Percentiles rank a stretch among this genome's conserved stretches.
Evolutionary conservation across 2,329 filamentous ascomycete species (phyloP).

Genomic region (Colletotrichum sp.): DNA sequence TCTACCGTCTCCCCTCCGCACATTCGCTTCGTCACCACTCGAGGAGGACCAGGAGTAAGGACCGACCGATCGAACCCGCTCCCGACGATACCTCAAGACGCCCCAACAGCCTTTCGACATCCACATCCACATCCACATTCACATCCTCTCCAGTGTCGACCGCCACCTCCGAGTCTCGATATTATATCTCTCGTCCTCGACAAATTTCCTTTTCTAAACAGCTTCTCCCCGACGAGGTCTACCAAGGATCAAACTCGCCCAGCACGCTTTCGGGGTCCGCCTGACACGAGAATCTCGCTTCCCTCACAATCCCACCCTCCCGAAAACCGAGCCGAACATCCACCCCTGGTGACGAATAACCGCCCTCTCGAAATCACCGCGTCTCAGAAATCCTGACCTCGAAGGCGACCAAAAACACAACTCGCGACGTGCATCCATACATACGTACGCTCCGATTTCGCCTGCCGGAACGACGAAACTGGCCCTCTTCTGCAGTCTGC

Average conservation of each 20-base stretch:
- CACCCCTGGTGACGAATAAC: background rate
- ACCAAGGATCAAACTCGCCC: background rate
- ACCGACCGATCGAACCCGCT: background rate
- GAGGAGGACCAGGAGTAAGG: background rate
- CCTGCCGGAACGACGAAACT: background rate
- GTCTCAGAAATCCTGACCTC: background rate
- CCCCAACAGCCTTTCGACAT: background rate
- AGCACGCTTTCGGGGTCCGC: background rate
- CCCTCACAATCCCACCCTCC: background rate
- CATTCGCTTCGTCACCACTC: slow-evolving; percentile 7
- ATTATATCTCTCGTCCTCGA: background rate
- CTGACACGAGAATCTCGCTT: slow-evolving; percentile 17
- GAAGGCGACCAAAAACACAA: background rate
- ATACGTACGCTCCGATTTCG: background rate
- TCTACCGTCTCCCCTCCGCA: background rate
- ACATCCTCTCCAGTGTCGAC: background rate
- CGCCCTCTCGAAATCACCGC: background rate
- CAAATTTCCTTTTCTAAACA: background rate
- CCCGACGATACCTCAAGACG: background rate
- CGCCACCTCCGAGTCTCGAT: background rate
- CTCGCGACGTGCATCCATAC: background rate
- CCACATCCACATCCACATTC: background rate
- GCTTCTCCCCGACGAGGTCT: background rate
- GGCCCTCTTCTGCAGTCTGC: background rate
- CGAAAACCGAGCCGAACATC: background rate